Base-by-base conservation (phyloP, 2,329 filamentous ascomycete species). In the Onygenales sp. region DNA sequence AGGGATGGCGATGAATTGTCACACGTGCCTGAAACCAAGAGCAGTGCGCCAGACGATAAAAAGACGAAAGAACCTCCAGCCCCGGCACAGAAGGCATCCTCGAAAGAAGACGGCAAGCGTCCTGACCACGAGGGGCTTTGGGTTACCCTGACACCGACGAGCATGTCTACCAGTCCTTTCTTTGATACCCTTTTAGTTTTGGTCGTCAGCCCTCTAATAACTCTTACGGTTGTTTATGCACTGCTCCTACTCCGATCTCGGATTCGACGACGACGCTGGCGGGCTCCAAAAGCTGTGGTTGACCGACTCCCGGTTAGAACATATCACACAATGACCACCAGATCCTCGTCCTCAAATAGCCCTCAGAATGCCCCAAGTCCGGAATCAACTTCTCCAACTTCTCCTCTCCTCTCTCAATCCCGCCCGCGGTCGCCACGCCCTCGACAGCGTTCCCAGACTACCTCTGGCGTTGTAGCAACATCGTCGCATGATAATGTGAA, bases 261-360 rank as follows among this genome's bases (percentile, higher is more conserved):
- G 55, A 94, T 96, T 61, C 85, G 92, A 50, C 82, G 92, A 55
- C 82, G 92, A 58, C 82, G 92, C 61, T 98, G 93, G 92, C 83
- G 93, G 63, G 93, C 93, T n/a, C 93, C 93, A 5, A 98, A 98
- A 70, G 95, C 89, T 0, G 84, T 98, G 0, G 91, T 98, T 14
- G 91, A 96, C 61, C 85, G 87, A 55, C 79, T 98, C n/a, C 93
- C 93, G 2, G 90, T 98, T 11, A 84, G 92, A 55, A 97, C 91
- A 0, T 98, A 96, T 65, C 91, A 95, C 63, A 95, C 91, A 0
- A 87, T 95, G 38, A 75, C 81, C 2, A 75, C 78, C 9, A 79
- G 82, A 1, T 81, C 83, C 1, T 81, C 68, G 72, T 79, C 68
- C 63, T 80, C 63, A 61, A 81, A 56, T 64, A 75, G 76, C 17